Evolutionary conservation across 73 alveolate species (phyloP).

Genomic region (Symbiodinium natans): DNA sequence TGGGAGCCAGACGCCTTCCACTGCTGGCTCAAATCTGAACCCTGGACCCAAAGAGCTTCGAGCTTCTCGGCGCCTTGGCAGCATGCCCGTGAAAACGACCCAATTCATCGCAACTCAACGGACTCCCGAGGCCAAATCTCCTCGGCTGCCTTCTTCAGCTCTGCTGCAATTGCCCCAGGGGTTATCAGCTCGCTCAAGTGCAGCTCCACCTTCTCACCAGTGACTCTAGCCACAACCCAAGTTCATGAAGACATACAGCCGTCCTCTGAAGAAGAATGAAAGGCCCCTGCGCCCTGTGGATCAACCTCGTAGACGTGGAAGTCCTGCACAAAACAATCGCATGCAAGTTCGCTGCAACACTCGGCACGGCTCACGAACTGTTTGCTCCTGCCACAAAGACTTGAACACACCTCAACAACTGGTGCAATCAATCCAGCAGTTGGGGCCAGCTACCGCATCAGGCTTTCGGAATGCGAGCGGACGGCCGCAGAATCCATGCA

Average conservation of each 20-base stretch:
- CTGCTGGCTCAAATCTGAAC: constrained; percentile 17
- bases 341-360: not conserved
- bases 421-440: no score
- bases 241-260: no score
- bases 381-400: constrained; percentile 55
- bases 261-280: not conserved
- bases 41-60: constrained; percentile 65
- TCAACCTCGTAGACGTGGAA: constrained; percentile 90
- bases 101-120: no score
- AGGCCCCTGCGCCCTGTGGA: constrained; percentile 22
- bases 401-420: constrained; percentile 60
- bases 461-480: no score
- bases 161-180: constrained; percentile 84
- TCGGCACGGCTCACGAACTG: no score
- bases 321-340: constrained; percentile 30
- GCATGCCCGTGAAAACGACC: not conserved
- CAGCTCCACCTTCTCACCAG: constrained; percentile 38
- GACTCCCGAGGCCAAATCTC: not conserved
- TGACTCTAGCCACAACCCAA: not conserved
- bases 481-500: constrained; percentile 55
- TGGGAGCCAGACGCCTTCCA: not conserved
- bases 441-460: no score
- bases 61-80: constrained; percentile 84
- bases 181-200: constrained; percentile 74
- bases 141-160: constrained; percentile 62